Evolutionary conservation across 306 rosid genomes (phyloP).

Genomic region (Dryas alaskensis): DNA sequence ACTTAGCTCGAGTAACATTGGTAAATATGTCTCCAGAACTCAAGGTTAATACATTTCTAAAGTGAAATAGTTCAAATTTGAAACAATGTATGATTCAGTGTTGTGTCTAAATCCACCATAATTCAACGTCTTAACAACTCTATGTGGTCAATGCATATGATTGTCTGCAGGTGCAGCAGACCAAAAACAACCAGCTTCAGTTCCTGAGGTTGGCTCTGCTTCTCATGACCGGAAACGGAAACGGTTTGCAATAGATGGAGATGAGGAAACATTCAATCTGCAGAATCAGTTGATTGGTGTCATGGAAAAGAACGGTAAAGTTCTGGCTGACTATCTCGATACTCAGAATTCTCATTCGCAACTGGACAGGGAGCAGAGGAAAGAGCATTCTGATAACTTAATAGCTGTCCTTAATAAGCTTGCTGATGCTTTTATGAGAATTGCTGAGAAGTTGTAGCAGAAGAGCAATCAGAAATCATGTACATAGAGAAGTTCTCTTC

Average conservation of each 20-base stretch:
- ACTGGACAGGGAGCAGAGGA: constrained; percentile 81
- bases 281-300: constrained; percentile 74
- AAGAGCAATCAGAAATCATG: constrained; percentile 36
- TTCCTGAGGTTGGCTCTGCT: constrained; percentile 72
- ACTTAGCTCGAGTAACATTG: not conserved
- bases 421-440: constrained; percentile 86
- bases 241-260: constrained; percentile 49
- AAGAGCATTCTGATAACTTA: constrained; percentile 57
- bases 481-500: constrained; percentile 49
- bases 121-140: not conserved
- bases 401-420: constrained; percentile 89
- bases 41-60: not conserved
- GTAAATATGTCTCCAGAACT: not conserved
- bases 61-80: not conserved
- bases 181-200: constrained; percentile 51
- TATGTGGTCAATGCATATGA: not conserved
- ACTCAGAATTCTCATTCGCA: constrained; percentile 73
- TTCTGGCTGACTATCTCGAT: constrained; percentile 67
- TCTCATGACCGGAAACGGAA: constrained; percentile 82
- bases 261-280: constrained; percentile 47
- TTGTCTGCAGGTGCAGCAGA: constrained; percentile 43
- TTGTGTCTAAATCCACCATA: not conserved
- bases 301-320: constrained; percentile 75
- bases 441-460: constrained; percentile 82
- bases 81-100: not conserved